These are phyloP conservation scores for Neodidymelliopsis sp. DNA, from an alignment of 2,329 filamentous ascomycete genomes.

Conservation along the genomic window DNA sequence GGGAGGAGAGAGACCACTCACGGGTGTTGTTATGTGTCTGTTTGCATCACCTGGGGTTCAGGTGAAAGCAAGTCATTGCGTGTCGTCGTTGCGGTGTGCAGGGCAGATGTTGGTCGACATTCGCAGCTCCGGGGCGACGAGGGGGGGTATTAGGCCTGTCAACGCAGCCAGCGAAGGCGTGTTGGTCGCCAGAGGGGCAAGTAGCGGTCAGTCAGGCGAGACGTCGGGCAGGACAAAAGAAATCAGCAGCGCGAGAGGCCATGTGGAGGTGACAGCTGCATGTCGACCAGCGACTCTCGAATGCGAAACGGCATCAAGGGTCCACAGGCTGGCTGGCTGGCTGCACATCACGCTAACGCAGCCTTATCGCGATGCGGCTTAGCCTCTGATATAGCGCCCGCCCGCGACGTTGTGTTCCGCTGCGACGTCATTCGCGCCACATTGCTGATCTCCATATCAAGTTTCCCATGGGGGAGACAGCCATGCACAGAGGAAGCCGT, in stretches of 20 bases:
- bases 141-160: conserved; percentile 7
- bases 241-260: conserved; percentile 5
- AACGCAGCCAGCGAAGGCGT: conserved; percentile 12
- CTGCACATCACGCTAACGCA: conserved; percentile 29
- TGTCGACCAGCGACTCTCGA: conserved; percentile 16
- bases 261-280: conserved; percentile 9
- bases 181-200: neutral
- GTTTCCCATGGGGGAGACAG: conserved; percentile 18
- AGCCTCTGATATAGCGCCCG: conserved; percentile 19
- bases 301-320: conserved; percentile 33
- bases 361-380: conserved; percentile 30
- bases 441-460: conserved; percentile 14
- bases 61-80: conserved; percentile 39
- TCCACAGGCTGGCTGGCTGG: conserved; percentile 21
- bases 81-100: conserved; percentile 31
- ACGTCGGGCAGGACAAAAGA: conserved; percentile 3
- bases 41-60: conserved; percentile 23
- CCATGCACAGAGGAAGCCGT: conserved; percentile 1
- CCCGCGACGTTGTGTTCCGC: conserved; percentile 20
- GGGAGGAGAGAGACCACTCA: conserved; percentile 29
- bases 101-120: conserved; percentile 26
- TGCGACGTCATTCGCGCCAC: conserved; percentile 26
- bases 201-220: neutral
- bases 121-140: conserved; percentile 22
- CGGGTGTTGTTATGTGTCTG: conserved; percentile 20